Evolutionary conservation across 148 eudicot genomes (phyloP), one percentile per base, ranked within the genome.

Genomic region (Rheum nobile): DNA sequence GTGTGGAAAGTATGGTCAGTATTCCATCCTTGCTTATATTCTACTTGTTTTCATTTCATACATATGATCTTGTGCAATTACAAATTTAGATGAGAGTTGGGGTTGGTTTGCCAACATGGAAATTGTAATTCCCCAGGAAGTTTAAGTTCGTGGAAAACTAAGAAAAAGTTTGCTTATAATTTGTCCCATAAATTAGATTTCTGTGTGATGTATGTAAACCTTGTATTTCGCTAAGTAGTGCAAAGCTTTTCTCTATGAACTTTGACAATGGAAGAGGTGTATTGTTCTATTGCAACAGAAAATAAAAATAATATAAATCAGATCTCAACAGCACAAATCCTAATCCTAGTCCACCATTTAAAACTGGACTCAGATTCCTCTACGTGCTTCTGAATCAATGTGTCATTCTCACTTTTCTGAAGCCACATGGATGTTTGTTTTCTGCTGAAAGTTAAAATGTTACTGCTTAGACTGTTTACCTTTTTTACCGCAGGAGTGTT

Each of bases 1-100:
- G 80, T 84, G 97, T 81, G 86, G 80, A 59, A 94, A 94, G 71
- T 94, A 86, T 82, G 98, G 98, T 94, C 75, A 74, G 80, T 84
- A 48, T 37, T 31, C 46, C 2, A 17, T 14, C 67, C 67, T 68
- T 57, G 63, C 29, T 24, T 43, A 31, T 35, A 72, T n/a, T 59
- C 44, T 24, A 41, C 35, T 74, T n/a, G n/a, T 39, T 17, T 35
- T 10, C 12, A 29, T 11, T 8, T n/a, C 3, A 55, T 6, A 8
- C 63, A 55, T 55, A 17, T 32, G 41, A 16, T 65, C 70, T 65
- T 65, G 39, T 65, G 38, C 39, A 65, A 9, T 31, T 21, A 16
- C 13, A 34, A 12, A 21, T 32, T 29, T 16, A n/a, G 17, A 3
- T 41, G 43, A 32, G 21, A 65, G 22, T 65, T 65, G 67, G 34